phyloP scores from a whole-genome alignment of 352 stramenopile genomes.

The Globisporangium cystogenes region DNA sequence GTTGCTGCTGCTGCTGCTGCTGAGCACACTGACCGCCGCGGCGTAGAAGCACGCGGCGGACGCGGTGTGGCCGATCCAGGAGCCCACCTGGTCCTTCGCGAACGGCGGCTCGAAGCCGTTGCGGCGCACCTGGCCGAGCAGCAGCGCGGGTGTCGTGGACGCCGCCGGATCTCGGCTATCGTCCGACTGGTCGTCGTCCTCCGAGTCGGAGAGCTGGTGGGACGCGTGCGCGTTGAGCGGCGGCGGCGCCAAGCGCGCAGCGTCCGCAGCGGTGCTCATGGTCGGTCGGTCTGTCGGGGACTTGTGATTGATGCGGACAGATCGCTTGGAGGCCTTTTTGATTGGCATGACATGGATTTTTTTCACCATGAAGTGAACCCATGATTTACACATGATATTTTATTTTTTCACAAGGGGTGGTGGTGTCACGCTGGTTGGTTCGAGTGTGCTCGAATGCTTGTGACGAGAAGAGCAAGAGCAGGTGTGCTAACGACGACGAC shows the following conservation, averaged over 20 bases:
- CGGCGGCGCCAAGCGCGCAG: neutral
- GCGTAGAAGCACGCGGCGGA: constrained; percentile 64
- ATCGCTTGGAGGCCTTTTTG: neutral
- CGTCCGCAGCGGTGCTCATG: neutral
- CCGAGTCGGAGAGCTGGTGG: neutral
- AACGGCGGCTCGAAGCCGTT: constrained; percentile 70
- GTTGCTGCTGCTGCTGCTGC: constrained; percentile 3
- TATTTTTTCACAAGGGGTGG: no score
- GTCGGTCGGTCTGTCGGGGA: neutral
- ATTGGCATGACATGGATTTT: neutral
- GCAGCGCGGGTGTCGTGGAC: neutral
- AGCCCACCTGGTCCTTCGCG: constrained; percentile 76
- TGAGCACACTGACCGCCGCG: constrained; percentile 23
- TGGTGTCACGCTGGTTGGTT: no score
- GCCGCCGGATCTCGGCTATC: neutral
- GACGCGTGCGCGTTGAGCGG: neutral
- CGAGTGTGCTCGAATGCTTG: no score
- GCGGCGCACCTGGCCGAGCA: constrained; percentile 38
- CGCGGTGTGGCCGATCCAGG: constrained; percentile 57
- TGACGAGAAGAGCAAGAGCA: no score
- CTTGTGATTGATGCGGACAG: no score
- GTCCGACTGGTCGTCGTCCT: neutral
- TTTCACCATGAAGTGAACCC: neutral
- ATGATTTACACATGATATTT: neutral
- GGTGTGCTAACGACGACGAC: no score